These are phyloP conservation scores for Rhizophagus clarus DNA, from an alignment of 192 early-diverging fungal species.

Conservation along the genomic window DNA sequence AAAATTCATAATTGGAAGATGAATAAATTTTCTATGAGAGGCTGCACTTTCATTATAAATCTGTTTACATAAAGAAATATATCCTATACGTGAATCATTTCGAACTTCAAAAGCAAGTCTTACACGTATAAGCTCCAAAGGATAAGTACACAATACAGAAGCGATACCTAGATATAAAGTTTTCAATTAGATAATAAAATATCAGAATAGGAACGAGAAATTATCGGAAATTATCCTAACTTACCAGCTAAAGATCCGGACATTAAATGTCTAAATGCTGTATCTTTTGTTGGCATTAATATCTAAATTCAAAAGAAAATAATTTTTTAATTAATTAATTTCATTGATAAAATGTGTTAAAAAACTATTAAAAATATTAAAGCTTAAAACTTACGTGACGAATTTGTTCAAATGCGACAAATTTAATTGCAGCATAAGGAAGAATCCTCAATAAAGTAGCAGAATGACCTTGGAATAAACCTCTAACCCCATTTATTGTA, in stretches of 20 bases:
- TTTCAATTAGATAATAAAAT: background rate
- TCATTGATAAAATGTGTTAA: too few relatives aligned
- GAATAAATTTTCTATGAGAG: conserved; percentile 41
- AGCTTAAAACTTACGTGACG: conserved; percentile 46
- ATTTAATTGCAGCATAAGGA: conserved; percentile 97
- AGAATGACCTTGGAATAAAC: conserved; percentile 94
- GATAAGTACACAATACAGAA: conserved; percentile 89
- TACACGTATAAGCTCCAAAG: conserved; percentile 91
- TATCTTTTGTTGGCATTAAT: conserved; percentile 74
- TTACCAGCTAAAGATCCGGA: conserved; percentile 76
- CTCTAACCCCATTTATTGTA: conserved; percentile 66
- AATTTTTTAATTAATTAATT: too few relatives aligned
- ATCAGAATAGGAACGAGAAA: background rate
- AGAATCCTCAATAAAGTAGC: conserved; percentile 93
- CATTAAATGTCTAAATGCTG: conserved; percentile 70
- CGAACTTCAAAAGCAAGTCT: conserved; percentile 88
- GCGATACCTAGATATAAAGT: conserved; percentile 66
- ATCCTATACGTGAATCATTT: conserved; percentile 22
- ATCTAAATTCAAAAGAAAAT: conserved; percentile 32
- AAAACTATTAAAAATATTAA: too few relatives aligned
- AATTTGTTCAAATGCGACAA: conserved; percentile 95
- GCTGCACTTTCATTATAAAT: conserved; percentile 82
- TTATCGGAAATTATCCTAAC: background rate
- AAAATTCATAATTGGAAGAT: conserved; percentile 72
- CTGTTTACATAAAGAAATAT: conserved; percentile 42